These are phyloP conservation scores for Blastobotrys mokoenaii DNA, from an alignment of 805 yeast species.

Conservation along the genomic window DNA sequence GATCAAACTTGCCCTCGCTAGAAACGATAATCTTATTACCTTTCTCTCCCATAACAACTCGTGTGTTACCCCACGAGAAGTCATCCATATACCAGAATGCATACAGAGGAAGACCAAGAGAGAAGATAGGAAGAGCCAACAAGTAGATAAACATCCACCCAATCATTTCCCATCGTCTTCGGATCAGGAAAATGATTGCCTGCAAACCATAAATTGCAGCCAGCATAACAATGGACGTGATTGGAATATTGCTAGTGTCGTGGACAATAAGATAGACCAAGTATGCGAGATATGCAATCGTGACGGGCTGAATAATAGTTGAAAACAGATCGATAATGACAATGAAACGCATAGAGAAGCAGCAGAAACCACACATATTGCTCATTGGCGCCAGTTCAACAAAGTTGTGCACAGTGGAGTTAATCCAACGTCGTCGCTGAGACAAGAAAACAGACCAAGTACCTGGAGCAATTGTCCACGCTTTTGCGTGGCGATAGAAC, in stretches of 20 bases:
- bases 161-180: slow-evolving; percentile 39
- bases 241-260: slow-evolving; percentile 42
- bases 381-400: slow-evolving; percentile 50
- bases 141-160: slow-evolving; percentile 50
- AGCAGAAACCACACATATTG: slow-evolving; percentile 58
- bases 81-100: slow-evolving; percentile 61
- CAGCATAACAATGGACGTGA: slow-evolving; percentile 47
- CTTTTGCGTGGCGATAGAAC: slow-evolving; percentile 49
- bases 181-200: slow-evolving; percentile 42
- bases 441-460: slow-evolving; percentile 48
- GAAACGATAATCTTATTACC: slow-evolving; percentile 41
- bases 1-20: slow-evolving; percentile 46
- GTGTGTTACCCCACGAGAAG: slow-evolving; percentile 61
- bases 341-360: slow-evolving; percentile 55
- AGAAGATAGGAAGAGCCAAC: slow-evolving; percentile 51
- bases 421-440: slow-evolving; percentile 62
- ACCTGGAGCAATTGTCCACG: slow-evolving; percentile 54
- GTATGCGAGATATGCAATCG: slow-evolving; percentile 40
- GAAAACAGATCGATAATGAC: slow-evolving; percentile 49
- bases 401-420: slow-evolving; percentile 56
- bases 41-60: slow-evolving; percentile 45
- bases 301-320: slow-evolving; percentile 54
- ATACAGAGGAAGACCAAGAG: slow-evolving; percentile 48
- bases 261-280: slow-evolving; percentile 42
- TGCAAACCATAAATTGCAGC: slow-evolving; percentile 52